Evolutionary conservation across 352 stramenopile species (phyloP), one percentile per base, ranked within the genome.

Genomic region (Vaucheria bursata): DNA sequence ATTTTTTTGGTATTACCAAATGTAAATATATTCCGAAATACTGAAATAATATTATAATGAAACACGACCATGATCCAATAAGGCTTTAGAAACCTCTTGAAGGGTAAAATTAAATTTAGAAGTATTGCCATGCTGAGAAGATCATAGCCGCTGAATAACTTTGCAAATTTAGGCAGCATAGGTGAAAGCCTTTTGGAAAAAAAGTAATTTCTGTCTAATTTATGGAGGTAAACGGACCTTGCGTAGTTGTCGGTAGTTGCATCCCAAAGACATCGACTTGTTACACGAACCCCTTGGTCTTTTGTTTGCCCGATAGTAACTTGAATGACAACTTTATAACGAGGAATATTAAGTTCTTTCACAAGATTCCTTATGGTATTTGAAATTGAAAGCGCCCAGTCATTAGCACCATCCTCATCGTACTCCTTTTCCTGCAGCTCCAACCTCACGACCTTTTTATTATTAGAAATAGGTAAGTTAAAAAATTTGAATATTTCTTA

Each of bases 311-410:
- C 93, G 73, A 97, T 90, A 45, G 94, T 97, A 31, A 93, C 90
- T 84, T 97, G 93, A 35, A 96, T 92, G 33, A 97, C 85, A 52
- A 97, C 85, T 77, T 97, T 97, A 84, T 97, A 97, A 64, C 77
- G 59, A n/a, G 77, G 77, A 35, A 79, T 65, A 40, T 79, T 79
- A 29, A 82, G 71, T 5, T 75, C 34, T 35, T 83, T 83, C 0
- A 83, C 64, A 33, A 53, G 53, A 73, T 83, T 74, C 50, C 78
- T 45, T 18, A 83, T 83, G 34, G 64, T 75, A 52, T 83, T 74
- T 4, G 71, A 65, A 75, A 83, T 83, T 37, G 75, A 77, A 3
- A 79, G 71, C 7, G 71, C 85, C 59, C 86, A 85, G 18, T 87
- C 71, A 64, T 87, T 84, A n/a, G 81, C 66, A 39, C 88, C 73